Percentiles rank a stretch among this genome's conserved stretches.
Conservation (phyloP, 108 stramenopile genomes). For the Nitzschia palea region DNA sequence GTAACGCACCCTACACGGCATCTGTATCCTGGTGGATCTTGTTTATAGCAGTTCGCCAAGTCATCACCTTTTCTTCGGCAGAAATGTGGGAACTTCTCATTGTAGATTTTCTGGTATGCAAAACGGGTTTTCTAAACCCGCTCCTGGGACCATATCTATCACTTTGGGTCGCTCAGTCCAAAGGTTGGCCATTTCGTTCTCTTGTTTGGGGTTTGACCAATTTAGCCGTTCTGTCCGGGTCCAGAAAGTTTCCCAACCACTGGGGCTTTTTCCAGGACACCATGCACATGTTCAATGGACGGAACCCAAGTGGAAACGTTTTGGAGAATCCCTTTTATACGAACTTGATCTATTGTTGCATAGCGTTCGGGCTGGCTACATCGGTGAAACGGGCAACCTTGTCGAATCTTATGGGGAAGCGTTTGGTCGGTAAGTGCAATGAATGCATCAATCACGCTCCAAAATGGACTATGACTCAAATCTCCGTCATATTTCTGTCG, state of each 20-base stretch:
- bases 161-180: conserved; percentile 34
- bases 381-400: background rate
- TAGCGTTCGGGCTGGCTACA: background rate
- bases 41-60: conserved; percentile 34
- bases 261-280: conserved; percentile 30
- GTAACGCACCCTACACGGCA: background rate
- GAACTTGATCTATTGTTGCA: background rate
- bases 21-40: conserved; percentile 51
- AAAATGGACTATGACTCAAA: background rate
- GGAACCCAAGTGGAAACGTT: conserved; percentile 30
- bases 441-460: background rate
- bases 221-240: conserved; percentile 18
- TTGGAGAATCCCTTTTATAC: background rate
- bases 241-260: conserved; percentile 20
- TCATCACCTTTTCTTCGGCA: conserved; percentile 39
- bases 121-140: conserved; percentile 2
- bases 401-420: background rate
- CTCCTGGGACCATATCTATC: conserved; percentile 28
- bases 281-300: conserved; percentile 22
- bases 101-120: conserved; percentile 37
- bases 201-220: conserved; percentile 21
- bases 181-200: conserved; percentile 32
- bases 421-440: background rate
- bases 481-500: background rate
- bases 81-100: conserved; percentile 22